Percentiles rank a stretch among this genome's conserved stretches.
Evolutionary conservation across 805 yeast species (phyloP).

Genomic region (Novakomyces olei): DNA sequence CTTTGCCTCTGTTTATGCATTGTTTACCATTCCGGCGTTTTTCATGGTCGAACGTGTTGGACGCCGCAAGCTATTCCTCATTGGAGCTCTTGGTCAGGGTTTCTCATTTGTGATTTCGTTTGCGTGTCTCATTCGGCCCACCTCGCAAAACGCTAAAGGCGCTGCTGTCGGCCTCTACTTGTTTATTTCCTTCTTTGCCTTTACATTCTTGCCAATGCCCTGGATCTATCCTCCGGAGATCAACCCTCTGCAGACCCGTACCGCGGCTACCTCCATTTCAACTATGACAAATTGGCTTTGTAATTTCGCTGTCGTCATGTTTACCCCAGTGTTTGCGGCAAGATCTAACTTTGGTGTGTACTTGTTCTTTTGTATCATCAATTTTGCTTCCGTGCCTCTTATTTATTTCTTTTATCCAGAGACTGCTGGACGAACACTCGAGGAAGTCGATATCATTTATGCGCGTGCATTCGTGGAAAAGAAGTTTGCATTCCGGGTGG

Average conservation of each 20-base stretch:
- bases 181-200: constrained; percentile 33
- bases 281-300: constrained; percentile 46
- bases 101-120: constrained; percentile 25
- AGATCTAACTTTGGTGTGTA: constrained; percentile 37
- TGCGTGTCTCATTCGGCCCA: constrained; percentile 19
- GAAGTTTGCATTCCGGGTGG: too few relatives aligned
- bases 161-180: constrained; percentile 45
- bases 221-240: constrained; percentile 50
- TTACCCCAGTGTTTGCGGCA: constrained; percentile 33
- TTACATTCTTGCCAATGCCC: constrained; percentile 34
- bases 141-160: constrained; percentile 24
- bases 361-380: constrained; percentile 40
- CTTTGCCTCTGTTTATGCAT: constrained; percentile 25
- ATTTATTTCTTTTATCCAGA: constrained; percentile 64
- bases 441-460: constrained; percentile 31
- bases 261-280: constrained; percentile 38
- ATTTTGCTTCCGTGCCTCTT: constrained; percentile 20
- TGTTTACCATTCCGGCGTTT: constrained; percentile 33
- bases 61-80: constrained; percentile 36
- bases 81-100: constrained; percentile 43
- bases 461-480: too few relatives aligned
- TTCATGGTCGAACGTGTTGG: constrained; percentile 35
- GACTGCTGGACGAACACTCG: constrained; percentile 68
- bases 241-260: constrained; percentile 35
- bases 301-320: constrained; percentile 46